These are phyloP conservation scores for Cylindrotheca fusiformis DNA, from an alignment of 108 stramenopile genomes.

Conservation along the genomic window DNA sequence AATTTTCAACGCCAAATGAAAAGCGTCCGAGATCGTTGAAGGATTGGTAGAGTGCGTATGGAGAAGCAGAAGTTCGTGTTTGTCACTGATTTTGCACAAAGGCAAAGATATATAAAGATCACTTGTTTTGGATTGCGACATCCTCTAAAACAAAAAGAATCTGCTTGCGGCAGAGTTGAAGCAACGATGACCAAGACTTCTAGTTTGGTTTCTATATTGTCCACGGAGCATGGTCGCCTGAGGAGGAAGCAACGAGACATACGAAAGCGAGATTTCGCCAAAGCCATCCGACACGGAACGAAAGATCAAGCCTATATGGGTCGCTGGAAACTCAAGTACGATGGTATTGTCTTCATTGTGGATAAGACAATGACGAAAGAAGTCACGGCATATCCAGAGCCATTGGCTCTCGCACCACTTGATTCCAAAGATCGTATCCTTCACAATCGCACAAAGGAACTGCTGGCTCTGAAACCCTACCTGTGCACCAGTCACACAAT, in stretches of 20 bases:
- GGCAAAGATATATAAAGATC: too few species aligned
- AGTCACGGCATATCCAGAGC: constrained; percentile 48
- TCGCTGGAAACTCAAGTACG: constrained; percentile 51
- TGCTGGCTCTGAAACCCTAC: constrained; percentile 46
- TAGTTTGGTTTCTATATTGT: constrained; percentile 54
- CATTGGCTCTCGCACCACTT: constrained; percentile 35
- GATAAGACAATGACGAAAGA: constrained; percentile 30
- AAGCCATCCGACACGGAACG: constrained; percentile 50
- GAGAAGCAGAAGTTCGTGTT: too few species aligned
- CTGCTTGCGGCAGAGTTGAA: too few species aligned
- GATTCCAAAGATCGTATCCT: too few species aligned
- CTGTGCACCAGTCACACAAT: constrained; percentile 49
- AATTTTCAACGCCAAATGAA: too few species aligned
- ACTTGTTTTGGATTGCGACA: too few species aligned
- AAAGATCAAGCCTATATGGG: constrained; percentile 24
- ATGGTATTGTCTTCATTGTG: constrained; percentile 50
- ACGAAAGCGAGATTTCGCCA: constrained; percentile 42
- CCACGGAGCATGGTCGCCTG: constrained; percentile 50
- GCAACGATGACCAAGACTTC: constrained; percentile 40
- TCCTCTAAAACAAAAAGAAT: too few species aligned
- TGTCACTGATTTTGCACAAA: too few species aligned
- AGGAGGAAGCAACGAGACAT: constrained; percentile 55
- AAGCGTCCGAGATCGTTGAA: too few species aligned
- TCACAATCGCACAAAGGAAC: too few species aligned
- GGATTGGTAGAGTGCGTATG: too few species aligned